These are phyloP conservation scores for Pichia sp. DNA, from an alignment of 1,139 yeast species.

Conservation along the genomic window DNA sequence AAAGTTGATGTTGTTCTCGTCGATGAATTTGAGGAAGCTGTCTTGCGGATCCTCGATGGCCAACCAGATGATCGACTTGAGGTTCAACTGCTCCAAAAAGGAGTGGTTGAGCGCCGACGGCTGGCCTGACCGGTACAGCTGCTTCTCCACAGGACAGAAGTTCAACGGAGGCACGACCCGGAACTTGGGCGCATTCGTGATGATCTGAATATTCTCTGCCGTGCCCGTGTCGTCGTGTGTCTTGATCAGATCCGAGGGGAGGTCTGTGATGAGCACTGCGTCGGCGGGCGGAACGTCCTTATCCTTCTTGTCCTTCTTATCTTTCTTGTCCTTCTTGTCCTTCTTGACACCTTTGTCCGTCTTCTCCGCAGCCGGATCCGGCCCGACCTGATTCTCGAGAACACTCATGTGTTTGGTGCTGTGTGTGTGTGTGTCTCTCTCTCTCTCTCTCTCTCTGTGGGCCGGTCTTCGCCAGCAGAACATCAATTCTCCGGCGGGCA, in stretches of 20 bases:
- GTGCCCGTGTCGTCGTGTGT: conserved; percentile 17
- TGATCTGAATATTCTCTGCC: conserved; percentile 6
- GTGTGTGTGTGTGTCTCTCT: background rate
- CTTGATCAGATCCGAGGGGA: conserved; percentile 23
- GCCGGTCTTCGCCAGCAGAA: too few relatives aligned
- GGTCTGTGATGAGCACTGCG: conserved; percentile 31
- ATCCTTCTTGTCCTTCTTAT: conserved; percentile 13
- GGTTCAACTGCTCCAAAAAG: conserved; percentile 66
- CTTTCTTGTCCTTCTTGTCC: conserved; percentile 20
- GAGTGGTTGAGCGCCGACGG: conserved; percentile 95
- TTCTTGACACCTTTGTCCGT: too few relatives aligned
- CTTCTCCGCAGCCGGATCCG: conserved; percentile 13
- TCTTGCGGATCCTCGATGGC: conserved; percentile 96
- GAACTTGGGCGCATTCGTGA: conserved; percentile 40
- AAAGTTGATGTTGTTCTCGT: conserved; percentile 59
- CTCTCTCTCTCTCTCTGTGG: too few relatives aligned
- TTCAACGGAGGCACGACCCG: conserved; percentile 89
- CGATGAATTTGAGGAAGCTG: conserved; percentile 77
- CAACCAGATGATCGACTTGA: conserved; percentile 85
- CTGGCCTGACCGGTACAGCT: conserved; percentile 85
- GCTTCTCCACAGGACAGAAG: conserved; percentile 89
- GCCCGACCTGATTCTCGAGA: conserved; percentile 2
- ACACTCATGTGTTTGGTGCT: background rate
- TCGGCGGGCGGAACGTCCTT: conserved; percentile 21
- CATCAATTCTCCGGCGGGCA: too few relatives aligned